A percentile compares a stretch with the other conserved stretches of the same genome.
These are phyloP conservation scores for Cladorrhinum sp. DNA, from an alignment of 2,329 filamentous ascomycete species.

Conservation along the genomic window DNA sequence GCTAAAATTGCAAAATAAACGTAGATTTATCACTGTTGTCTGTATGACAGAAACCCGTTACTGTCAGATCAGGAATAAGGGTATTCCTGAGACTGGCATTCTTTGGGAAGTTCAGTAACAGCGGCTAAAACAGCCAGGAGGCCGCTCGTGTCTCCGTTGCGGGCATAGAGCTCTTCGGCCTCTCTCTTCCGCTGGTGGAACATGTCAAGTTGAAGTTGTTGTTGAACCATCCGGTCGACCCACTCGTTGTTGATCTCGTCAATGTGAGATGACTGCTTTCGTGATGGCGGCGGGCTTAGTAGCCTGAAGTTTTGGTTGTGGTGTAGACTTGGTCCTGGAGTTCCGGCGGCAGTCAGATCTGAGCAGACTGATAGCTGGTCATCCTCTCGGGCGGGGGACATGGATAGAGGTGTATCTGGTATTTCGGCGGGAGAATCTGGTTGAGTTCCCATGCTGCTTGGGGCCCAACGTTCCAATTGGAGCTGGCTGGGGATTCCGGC, in stretches of 20 bases:
- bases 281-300: neutral
- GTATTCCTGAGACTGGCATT: neutral
- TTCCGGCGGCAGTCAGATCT: neutral
- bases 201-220: neutral
- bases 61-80: neutral
- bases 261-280: neutral
- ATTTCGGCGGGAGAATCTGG: neutral
- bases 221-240: neutral
- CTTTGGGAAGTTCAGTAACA: neutral
- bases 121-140: slow-evolving; percentile 5
- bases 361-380: slow-evolving; percentile 3
- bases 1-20: too few relatives aligned
- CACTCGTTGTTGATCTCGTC: neutral
- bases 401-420: neutral
- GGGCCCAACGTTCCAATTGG: neutral
- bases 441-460: neutral
- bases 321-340: neutral
- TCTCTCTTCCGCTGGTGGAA: slow-evolving; percentile 3
- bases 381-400: slow-evolving; percentile 1
- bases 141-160: slow-evolving; percentile 14
- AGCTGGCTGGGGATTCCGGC: neutral
- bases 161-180: slow-evolving; percentile 6
- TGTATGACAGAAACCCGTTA: neutral
- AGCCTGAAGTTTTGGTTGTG: neutral
- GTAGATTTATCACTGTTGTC: too few relatives aligned